Evolutionary conservation across 1,284 basidiomycete genomes (phyloP), one percentile per base, ranked within the genome.

Genomic region (Irpex lacteus): DNA sequence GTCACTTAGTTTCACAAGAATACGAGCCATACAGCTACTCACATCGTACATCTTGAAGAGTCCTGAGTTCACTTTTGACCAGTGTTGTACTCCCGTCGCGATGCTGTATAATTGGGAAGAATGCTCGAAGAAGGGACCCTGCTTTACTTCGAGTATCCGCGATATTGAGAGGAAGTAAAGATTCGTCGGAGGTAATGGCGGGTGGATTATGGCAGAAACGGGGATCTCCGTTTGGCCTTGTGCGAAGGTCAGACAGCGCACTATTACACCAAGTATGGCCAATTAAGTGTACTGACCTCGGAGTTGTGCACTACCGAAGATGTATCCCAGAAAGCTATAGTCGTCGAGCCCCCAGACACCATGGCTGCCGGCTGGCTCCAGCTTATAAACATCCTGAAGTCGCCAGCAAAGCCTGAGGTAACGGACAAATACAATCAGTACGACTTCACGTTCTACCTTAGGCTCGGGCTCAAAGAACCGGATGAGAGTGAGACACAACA

Each of bases 291-390:
- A 68, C 73, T 4, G 63, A 87, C 91, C 90, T 84, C 92, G 82
- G 5, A 98, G 82, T 77, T 98, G 95, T 1, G 89, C 94, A 66
- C 95, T 94, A 4, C 97, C 97, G 72, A 98, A 93, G 7, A 98
- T 84, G 74, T 98, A 98, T 26, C 91, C 90, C 26, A 98, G 80
- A 77, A 98, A 98, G 61, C 85, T 88, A 67, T 92, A 98, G 74
- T 99, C 98, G 74, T 99, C 96, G 40, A 99, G 79, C 0, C 97
- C 97, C 97, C 97, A 99, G 0, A 98, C 97, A 6, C 97, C 97
- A 72, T 99, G 98, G 67, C 93, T 96, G 2, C 97, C 97, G 0
- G 97, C 97, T 3, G 98, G 97, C 76, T 99, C 97, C 5, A 99
- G 86, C 55, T 84, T 87, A 74, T 98, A 99, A 26, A 88, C 85